A percentile compares a stretch with the other conserved stretches of the same genome.
phyloP scores from a whole-genome alignment of 768 basidiomycete genomes.

The Phlebiopsis flavidoalba region DNA sequence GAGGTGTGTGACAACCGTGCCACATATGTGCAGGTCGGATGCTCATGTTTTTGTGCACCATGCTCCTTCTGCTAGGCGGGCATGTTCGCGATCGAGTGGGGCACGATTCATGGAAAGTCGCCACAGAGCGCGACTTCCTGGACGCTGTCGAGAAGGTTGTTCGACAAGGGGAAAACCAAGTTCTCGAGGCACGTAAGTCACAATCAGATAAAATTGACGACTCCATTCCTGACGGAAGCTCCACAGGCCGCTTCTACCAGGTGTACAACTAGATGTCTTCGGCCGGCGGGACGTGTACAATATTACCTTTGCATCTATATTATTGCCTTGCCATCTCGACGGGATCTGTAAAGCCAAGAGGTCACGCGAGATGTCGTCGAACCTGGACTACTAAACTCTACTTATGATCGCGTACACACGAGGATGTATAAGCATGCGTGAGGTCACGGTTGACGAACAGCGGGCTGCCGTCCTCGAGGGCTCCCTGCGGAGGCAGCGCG shows the following conservation, averaged over 20 bases:
- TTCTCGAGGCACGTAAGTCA: slow-evolving; percentile 91
- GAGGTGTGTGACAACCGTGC: slow-evolving; percentile 51
- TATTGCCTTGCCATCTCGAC: neutral
- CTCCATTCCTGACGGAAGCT: slow-evolving; percentile 9
- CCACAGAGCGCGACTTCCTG: slow-evolving; percentile 95
- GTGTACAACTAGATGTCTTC: slow-evolving; percentile 74
- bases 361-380: neutral
- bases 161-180: slow-evolving; percentile 92
- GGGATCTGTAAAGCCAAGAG: neutral
- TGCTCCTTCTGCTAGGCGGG: slow-evolving; percentile 81
- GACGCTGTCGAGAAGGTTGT: slow-evolving; percentile 99
- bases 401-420: neutral
- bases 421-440: neutral
- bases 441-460: neutral
- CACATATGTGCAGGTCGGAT: slow-evolving; percentile 1
- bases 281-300: slow-evolving; percentile 3
- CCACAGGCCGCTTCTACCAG: slow-evolving; percentile 78
- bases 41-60: neutral
- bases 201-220: slow-evolving; percentile 1
- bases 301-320: neutral
- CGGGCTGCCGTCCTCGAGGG: neutral
- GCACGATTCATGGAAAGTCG: slow-evolving; percentile 94
- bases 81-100: slow-evolving; percentile 99
- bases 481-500: neutral
- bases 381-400: neutral